Percentiles rank a stretch among this genome's conserved stretches.
These are phyloP conservation scores for Ascosphaera acerosa DNA, from an alignment of 2,329 filamentous ascomycete genomes.

Conservation along the genomic window DNA sequence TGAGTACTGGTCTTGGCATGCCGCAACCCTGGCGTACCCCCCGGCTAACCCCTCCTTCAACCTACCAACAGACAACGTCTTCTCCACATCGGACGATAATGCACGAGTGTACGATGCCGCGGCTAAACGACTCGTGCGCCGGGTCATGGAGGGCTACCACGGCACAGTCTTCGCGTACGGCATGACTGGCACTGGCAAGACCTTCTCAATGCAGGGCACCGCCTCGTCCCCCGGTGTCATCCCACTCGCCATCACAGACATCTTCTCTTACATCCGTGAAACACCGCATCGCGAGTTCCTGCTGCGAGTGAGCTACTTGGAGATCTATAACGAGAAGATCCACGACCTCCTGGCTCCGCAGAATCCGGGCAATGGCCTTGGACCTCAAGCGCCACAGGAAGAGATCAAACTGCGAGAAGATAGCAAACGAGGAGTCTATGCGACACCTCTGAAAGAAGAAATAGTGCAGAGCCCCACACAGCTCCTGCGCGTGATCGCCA, in stretches of 20 bases:
- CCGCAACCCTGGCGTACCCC: constrained; percentile 2
- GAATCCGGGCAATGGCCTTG: constrained; percentile 27
- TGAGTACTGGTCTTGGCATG: too few species aligned
- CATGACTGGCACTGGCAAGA: constrained; percentile 97
- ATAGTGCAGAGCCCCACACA: constrained; percentile 97
- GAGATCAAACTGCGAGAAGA: constrained; percentile 96
- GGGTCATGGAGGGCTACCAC: constrained; percentile 98
- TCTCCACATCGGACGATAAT: constrained; percentile 82
- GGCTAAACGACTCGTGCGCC: constrained; percentile 76
- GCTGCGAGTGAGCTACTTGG: constrained; percentile 84
- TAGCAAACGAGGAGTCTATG: constrained; percentile 87
- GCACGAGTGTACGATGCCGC: constrained; percentile 81
- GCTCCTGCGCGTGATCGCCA: constrained; percentile 74
- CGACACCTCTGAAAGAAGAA: constrained; percentile 86
- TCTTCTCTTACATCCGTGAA: constrained; percentile 96
- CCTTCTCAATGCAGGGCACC: constrained; percentile 98
- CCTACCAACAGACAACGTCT: constrained; percentile 89
- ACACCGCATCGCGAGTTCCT: constrained; percentile 87
- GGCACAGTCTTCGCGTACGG: constrained; percentile 96
- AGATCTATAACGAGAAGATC: constrained; percentile 97
- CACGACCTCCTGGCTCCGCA: constrained; percentile 72
- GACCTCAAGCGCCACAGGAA: constrained; percentile 36
- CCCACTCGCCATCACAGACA: constrained; percentile 88
- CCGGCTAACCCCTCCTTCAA: constrained; percentile 8
- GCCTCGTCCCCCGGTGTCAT: constrained; percentile 90